Evolutionary conservation across 2,329 filamentous ascomycete species (phyloP).

Genomic region (Neobulgaria alba): DNA sequence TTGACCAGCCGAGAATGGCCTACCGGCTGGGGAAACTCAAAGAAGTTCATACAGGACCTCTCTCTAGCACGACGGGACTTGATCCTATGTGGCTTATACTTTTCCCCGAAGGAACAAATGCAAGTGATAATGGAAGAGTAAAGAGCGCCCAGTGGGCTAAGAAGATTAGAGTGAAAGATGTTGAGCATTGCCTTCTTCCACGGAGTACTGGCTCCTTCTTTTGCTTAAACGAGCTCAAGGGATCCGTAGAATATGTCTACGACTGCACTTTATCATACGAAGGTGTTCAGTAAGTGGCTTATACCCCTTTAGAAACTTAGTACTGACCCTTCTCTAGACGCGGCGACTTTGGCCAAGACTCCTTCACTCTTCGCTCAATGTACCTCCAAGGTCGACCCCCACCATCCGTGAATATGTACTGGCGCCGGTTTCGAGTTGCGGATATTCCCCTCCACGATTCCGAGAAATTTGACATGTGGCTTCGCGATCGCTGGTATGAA

Average conservation of each 20-base stretch:
- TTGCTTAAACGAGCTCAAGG: conserved; percentile 66
- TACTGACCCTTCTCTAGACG: conserved; percentile 31
- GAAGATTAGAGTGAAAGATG: conserved; percentile 65
- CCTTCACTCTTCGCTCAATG: conserved; percentile 78
- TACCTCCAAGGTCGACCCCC: conserved; percentile 84
- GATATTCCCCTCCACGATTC: conserved; percentile 73
- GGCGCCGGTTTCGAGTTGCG: conserved; percentile 73
- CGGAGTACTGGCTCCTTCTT: conserved; percentile 75
- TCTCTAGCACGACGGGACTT: conserved; percentile 43
- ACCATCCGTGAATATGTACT: conserved; percentile 94
- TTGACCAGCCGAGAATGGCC: conserved; percentile 67
- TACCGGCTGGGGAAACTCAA: conserved; percentile 65
- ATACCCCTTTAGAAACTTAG: not conserved
- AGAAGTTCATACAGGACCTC: conserved; percentile 42
- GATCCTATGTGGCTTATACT: conserved; percentile 87
- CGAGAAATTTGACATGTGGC: conserved; percentile 73
- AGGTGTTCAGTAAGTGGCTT: conserved; percentile 68
- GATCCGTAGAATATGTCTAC: conserved; percentile 73
- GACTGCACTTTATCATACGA: conserved; percentile 96
- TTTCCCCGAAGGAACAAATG: conserved; percentile 82
- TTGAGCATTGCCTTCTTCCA: conserved; percentile 66
- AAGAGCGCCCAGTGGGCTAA: conserved; percentile 69
- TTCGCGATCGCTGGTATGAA: conserved; percentile 79
- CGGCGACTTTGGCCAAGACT: conserved; percentile 79
- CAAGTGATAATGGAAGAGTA: conserved; percentile 59